Base-by-base conservation (phyloP, 1,284 basidiomycete genomes). In the Sanguinoderma infundibulare region DNA sequence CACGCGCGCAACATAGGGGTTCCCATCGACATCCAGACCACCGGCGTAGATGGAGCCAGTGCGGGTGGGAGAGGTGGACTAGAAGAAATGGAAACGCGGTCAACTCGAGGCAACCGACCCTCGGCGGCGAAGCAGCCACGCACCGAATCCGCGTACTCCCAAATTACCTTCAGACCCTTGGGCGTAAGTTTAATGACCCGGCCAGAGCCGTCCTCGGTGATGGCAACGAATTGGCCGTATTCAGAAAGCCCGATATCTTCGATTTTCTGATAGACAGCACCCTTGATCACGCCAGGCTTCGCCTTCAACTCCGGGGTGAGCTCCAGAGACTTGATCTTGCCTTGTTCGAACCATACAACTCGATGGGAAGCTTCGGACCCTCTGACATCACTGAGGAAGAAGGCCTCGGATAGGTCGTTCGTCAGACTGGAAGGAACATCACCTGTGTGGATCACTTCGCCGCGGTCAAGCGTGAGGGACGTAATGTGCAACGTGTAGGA, bases 301-400 rank as follows among this genome's bases (percentile, higher is more conserved):
- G 74, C 78, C 49, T 81, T 79, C 32, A 91, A 78, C n/a, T 79
- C 76, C 0, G 87, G 84, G 0, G 79, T 79, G 7, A 92, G 79
- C 0, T 77, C 70, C 5, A 91, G 75, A 36, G 83, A 82, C 55
- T 79, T 81, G 28, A 92, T 77, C 0, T 75, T 68, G n/a, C 81
- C 82, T 40, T 83, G 75, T 63, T 94, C 91, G 8, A 90, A 74
- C 94, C 94, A 95, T 2, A 85, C 79, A 5, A 89, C 73, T 14
- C 80, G 78, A 20, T 79, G 81, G n/a, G 70, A 53, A 2, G 62
- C 54, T 26, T 66, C 70, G 32, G 58, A 73, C 54, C 22, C 70
- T 36, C 32, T 67, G 38, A 36, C 46, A 30, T 68, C 73, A 30
- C 59, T 72, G 52, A 87, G 69, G 3, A 75, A 61, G 24, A 80